Base-by-base conservation (phyloP, 495 filamentous ascomycete genomes). In the Podospora bellae-mahoneyi region DNA sequence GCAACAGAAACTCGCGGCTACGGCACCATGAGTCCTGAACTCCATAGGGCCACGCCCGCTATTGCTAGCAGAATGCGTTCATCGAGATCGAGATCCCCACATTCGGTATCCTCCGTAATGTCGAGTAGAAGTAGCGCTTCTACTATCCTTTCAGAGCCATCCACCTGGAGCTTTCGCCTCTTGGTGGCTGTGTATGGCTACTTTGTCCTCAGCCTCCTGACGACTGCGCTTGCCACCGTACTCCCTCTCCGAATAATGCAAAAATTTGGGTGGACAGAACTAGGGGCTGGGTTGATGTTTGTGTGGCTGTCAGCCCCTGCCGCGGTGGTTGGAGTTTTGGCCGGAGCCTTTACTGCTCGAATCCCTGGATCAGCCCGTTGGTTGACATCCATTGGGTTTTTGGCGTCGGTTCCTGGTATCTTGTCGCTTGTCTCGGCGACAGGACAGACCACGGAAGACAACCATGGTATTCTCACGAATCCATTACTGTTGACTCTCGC, bases 171-270 rank as follows among this genome's bases (percentile, higher is more conserved):
- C 48, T 48, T 56, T 3, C 74, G 74, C 1, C 65, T 74, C 6
- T 44, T 69, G 26, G 65, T 71, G 5, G 74, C 74, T n/a, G 18
- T 74, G 15, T 64, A 57, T 54, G 75, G 75, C 4, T 77, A 76
- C 34, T 39, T 76, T 20, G 66, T 71, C 44, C 19, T 77, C 39
- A 65, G 66, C 1, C 26, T 77, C 53, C 60, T 77, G 56, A 54
- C 57, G 7, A 69, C 75, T 1, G 70, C 75, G 1, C 66, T 77
- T 1, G 66, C 74, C 16, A 73, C 70, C 27, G 69, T 76, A 2
- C 65, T 77, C 10, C 75, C 75, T 3, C 64, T 73, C 3, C 72
- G 74, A 54, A 69, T 67, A 19, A 64, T 69, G 32, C 67, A 61
- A 5, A 62, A 66, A 4, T 68, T 76, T 39, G 32, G 67, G 26